These are phyloP conservation scores for Colletotrichum nymphaeae DNA, from an alignment of 2,329 filamentous ascomycete species.

Conservation along the genomic window DNA sequence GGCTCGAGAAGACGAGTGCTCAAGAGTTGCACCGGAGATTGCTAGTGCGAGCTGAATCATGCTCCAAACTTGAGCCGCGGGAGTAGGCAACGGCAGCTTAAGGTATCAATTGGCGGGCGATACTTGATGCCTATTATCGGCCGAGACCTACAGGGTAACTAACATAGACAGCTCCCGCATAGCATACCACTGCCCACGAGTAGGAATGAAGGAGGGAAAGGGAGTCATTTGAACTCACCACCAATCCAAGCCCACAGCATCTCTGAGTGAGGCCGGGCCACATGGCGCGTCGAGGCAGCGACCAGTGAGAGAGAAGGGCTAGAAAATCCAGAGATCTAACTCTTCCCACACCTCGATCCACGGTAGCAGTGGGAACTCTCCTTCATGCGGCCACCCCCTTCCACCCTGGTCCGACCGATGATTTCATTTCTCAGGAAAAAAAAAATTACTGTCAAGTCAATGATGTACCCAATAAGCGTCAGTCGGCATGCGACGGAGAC, in stretches of 20 bases:
- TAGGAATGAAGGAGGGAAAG: neutral
- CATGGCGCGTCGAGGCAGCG: neutral
- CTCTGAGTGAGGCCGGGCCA: conserved; percentile 8
- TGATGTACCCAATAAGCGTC: neutral
- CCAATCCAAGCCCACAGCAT: neutral
- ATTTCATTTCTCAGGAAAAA: conserved; percentile 17
- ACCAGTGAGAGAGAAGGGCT: conserved; percentile 19
- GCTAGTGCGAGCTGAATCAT: neutral
- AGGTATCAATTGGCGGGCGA: neutral
- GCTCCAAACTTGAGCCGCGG: neutral
- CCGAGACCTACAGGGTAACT: neutral
- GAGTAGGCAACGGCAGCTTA: neutral
- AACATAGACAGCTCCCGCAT: neutral
- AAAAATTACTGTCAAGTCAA: neutral
- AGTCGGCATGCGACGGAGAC: neutral
- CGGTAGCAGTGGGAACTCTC: conserved; percentile 28
- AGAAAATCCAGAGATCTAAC: conserved; percentile 27
- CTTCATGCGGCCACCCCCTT: conserved; percentile 21
- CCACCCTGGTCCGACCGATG: conserved; percentile 22
- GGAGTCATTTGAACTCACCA: neutral
- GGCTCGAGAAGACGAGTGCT: neutral
- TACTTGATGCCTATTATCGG: neutral
- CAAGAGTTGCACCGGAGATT: conserved; percentile 17
- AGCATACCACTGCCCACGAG: neutral
- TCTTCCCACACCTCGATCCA: conserved; percentile 34